These are phyloP conservation scores for Fusarium denticulatum DNA, from an alignment of 2,329 filamentous ascomycete species.

Conservation along the genomic window DNA sequence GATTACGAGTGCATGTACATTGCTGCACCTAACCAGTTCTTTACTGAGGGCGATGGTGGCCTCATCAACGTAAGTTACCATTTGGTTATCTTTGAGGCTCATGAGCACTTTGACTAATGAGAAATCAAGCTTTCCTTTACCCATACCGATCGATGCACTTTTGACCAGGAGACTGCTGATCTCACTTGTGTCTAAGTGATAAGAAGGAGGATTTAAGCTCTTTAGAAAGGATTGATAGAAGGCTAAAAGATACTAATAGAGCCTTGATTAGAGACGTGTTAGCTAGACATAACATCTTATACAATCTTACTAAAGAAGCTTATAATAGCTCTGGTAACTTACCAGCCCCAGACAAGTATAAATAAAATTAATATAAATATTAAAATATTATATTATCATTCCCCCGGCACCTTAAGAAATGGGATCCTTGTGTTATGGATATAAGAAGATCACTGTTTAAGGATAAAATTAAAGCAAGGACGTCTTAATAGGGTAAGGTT, in stretches of 20 bases:
- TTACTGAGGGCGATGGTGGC: background rate
- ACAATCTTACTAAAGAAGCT: rapidly evolving
- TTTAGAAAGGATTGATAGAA: rapidly evolving
- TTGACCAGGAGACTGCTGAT: background rate
- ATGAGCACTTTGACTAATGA: background rate
- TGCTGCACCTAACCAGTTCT: constrained; percentile 13
- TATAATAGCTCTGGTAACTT: rapidly evolving
- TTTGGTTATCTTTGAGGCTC: rapidly evolving
- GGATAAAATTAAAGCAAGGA: too few relatives aligned
- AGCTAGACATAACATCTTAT: background rate
- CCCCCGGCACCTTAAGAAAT: rapidly evolving
- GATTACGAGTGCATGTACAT: constrained; percentile 21
- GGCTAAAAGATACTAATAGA: rapidly evolving
- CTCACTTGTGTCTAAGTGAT: constrained; percentile 7
- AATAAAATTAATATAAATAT: too few relatives aligned
- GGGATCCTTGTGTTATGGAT: background rate
- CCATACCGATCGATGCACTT: constrained; percentile 1
- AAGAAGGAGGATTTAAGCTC: background rate
- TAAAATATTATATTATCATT: background rate
- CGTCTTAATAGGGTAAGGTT: too few relatives aligned
- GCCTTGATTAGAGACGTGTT: rapidly evolving
- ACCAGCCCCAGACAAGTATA: rapidly evolving
- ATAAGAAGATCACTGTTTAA: too few relatives aligned
- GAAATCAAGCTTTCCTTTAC: background rate
- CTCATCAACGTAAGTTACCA: background rate